Base-by-base conservation (phyloP, 345 rosid species). In the Citrus reticulata region DNA sequence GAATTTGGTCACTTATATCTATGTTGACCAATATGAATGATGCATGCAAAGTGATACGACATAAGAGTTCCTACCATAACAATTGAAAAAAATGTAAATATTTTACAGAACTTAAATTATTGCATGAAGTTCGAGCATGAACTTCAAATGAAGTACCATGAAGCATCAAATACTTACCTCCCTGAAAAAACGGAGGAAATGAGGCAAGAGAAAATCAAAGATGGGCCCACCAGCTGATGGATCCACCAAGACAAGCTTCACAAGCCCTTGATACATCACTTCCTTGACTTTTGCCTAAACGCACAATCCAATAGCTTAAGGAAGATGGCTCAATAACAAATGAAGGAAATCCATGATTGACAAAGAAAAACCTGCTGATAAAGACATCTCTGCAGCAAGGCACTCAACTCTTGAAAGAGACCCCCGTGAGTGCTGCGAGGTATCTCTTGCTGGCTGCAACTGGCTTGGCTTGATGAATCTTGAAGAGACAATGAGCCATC, bases 391-490 rank as follows among this genome's bases (percentile, higher is more conserved):
- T 90, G 98, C 79, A 92, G 90, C 87, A 92, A 84, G 78, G 89
- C 94, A 88, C 88, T 87, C 82, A 94, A 80, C 80, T 91, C 93
- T 60, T 83, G 91, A 65, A 91, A 92, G 74, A 94, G 93, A 85
- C 79, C 81, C 67, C 86, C 88, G 46, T 85, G 84, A 60, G 72
- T 71, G 75, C 79, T 80, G 76, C 81, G 46, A 75, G 85, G 86
- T 54, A 83, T 83, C 80, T 88, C 93, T 73, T 91, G 95, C 86
- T 94, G 98, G 84, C 98, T 94, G 88, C 90, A 77, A 80, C 98
- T 91, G 78, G 98, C 93, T 89, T 94, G 95, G 88, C 98, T 94
- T 80, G 93, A 88, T 37, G 98, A 90, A 81, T 94, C 97, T 87
- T 90, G 93, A 80, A 87, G 81, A 79, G 87, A 80, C 84, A 90